Base-by-base conservation (phyloP, 495 filamentous ascomycete species). In the Sordaria brevicollis region DNA sequence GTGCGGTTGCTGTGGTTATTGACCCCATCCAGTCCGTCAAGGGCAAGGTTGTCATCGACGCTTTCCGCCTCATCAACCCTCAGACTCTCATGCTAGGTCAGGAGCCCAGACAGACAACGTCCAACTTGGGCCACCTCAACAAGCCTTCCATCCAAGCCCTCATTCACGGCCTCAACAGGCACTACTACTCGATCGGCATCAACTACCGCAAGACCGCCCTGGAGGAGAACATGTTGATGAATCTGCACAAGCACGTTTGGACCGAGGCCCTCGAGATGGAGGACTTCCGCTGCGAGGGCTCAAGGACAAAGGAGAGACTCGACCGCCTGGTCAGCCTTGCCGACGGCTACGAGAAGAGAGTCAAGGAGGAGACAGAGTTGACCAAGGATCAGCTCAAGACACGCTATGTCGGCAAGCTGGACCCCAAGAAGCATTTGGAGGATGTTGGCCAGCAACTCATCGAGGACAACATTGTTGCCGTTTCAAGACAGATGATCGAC, bases 181-280 rank as follows among this genome's bases (percentile, higher is more conserved):
- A 99, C 83, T 99, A 99, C 84, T 99, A 99, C 84, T 97, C 93
- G 76, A 98, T 99, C 75, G 94, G 87, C 49, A 98, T 99, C 83
- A 93, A 95, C 80, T 99, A 99, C 82, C 87, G 95, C 72, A 99
- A 99, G 85, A 97, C 96, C 1, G 95, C 93, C 2, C 83, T 99
- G 65, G 95, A 99, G 82, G 96, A 99, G 84, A 97, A 96, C 80
- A 98, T 99, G 95, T 80, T 99, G 76, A 99, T 99, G 95, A 99
- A 98, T 76, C 83, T 99, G 70, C 95, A 99, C 84, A 99, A 99
- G 86, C 94, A 97, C 69, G 94, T 97, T 57, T 99, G 95, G 95
- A 99, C 95, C 5, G 95, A 99, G 79, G 95, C 93, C 10, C 81
- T 99, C 74, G 89, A 96, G 79, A 98, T 99, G 96, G 92, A 94